These are phyloP conservation scores for Linum trigynum DNA, from an alignment of 345 rosid genomes.

Conservation along the genomic window DNA sequence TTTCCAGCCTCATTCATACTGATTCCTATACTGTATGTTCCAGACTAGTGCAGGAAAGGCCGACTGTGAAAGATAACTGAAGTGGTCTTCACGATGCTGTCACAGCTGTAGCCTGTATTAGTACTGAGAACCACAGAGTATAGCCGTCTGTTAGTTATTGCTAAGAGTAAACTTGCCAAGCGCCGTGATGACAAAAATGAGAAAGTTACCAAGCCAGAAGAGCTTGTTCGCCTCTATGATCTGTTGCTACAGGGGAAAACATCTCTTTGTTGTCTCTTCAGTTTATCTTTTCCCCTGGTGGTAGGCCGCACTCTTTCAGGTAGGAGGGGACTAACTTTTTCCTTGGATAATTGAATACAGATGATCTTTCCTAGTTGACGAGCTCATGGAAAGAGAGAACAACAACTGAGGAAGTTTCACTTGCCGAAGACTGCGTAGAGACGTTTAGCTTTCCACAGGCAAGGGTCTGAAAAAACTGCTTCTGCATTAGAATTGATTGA, in stretches of 20 bases:
- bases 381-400: constrained; percentile 93
- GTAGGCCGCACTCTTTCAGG: neutral
- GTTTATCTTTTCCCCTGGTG: neutral
- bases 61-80: constrained; percentile 84
- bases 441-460: constrained; percentile 74
- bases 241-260: constrained; percentile 69
- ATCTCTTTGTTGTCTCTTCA: constrained; percentile 7
- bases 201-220: constrained; percentile 87
- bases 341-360: constrained; percentile 55
- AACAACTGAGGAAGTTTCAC: constrained; percentile 67
- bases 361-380: constrained; percentile 92
- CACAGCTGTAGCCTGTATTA: constrained; percentile 44
- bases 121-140: constrained; percentile 92
- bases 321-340: constrained; percentile 10
- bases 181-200: constrained; percentile 87
- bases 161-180: constrained; percentile 72
- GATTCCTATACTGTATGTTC: constrained; percentile 18
- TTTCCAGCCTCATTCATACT: constrained; percentile 7
- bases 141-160: constrained; percentile 80
- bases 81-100: constrained; percentile 98
- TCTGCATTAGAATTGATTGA: no score
- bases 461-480: constrained; percentile 42
- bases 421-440: constrained; percentile 65
- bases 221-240: constrained; percentile 91
- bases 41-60: constrained; percentile 90